These are phyloP conservation scores for Peronospora farinosa DNA, from an alignment of 352 stramenopile species.

Conservation along the genomic window DNA sequence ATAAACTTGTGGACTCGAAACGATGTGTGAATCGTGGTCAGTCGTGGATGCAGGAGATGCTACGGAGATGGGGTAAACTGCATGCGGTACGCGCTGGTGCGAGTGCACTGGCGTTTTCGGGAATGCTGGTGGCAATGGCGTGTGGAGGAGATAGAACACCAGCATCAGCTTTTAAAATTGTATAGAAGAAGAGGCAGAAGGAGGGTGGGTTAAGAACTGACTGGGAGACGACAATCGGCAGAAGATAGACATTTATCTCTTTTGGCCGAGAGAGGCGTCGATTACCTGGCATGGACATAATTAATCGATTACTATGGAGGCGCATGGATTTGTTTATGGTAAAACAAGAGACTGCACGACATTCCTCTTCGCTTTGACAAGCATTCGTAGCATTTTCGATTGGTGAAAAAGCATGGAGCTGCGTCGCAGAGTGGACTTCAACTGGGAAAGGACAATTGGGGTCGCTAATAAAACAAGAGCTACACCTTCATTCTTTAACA, in stretches of 20 bases:
- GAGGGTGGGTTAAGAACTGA: neutral
- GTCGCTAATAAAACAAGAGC: neutral
- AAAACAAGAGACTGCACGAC: neutral
- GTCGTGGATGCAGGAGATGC: slow-evolving; percentile 47
- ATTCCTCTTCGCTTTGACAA: slow-evolving; percentile 9
- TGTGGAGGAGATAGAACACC: slow-evolving; percentile 30
- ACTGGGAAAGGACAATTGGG: slow-evolving; percentile 15
- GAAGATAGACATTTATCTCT: slow-evolving; percentile 26
- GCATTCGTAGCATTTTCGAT: slow-evolving; percentile 3
- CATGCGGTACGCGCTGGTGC: slow-evolving; percentile 47
- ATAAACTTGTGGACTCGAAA: slow-evolving; percentile 48
- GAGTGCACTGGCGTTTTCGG: slow-evolving; percentile 49
- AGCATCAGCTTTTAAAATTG: slow-evolving; percentile 3
- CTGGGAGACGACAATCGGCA: slow-evolving; percentile 7
- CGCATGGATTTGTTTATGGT: neutral
- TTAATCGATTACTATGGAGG: too few species aligned
- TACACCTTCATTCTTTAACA: slow-evolving; percentile 10
- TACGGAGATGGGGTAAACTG: slow-evolving; percentile 46
- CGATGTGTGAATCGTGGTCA: slow-evolving; percentile 31
- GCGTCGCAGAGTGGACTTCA: slow-evolving; percentile 20
- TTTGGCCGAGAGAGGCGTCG: slow-evolving; percentile 11
- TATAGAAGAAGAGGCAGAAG: slow-evolving; percentile 1
- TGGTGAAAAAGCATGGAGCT: neutral
- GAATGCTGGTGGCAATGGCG: slow-evolving; percentile 57
- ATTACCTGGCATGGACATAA: neutral